These are phyloP conservation scores for Fusarium oligoseptatum DNA, from an alignment of 2,329 filamentous ascomycete species.

Conservation along the genomic window DNA sequence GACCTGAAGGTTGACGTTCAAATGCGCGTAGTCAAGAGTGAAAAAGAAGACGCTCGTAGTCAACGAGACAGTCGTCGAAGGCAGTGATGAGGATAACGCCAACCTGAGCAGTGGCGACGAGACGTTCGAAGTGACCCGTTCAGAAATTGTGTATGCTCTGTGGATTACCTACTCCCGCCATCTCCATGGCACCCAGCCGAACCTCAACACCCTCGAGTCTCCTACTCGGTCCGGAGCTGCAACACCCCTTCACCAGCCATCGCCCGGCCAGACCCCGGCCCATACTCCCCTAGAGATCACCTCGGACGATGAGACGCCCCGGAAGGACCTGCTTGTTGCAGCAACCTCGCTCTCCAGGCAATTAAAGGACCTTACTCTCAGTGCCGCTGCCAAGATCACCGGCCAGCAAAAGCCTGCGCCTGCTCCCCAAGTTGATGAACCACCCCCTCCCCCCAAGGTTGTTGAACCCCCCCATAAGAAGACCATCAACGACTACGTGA, in stretches of 20 bases:
- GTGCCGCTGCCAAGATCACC: slow-evolving; percentile 66
- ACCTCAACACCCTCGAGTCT: slow-evolving; percentile 71
- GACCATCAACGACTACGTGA: slow-evolving; percentile 88
- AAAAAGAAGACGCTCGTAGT: slow-evolving; percentile 72
- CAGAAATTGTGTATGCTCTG: slow-evolving; percentile 91
- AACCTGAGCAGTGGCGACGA: slow-evolving; percentile 53
- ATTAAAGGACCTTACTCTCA: slow-evolving; percentile 68
- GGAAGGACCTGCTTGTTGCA: slow-evolving; percentile 56
- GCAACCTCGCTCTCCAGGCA: slow-evolving; percentile 67
- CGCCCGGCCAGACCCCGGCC: slow-evolving; percentile 76
- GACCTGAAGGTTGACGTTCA: slow-evolving; percentile 96
- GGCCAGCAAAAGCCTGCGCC: slow-evolving; percentile 53
- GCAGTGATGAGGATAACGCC: slow-evolving; percentile 67
- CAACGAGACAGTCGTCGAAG: slow-evolving; percentile 75
- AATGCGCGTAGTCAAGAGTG: slow-evolving; percentile 95
- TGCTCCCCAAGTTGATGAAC: slow-evolving; percentile 50
- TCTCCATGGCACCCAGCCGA: slow-evolving; percentile 79
- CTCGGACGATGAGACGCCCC: slow-evolving; percentile 64
- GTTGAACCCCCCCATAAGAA: slow-evolving; percentile 72
- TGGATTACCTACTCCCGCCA: slow-evolving; percentile 98
- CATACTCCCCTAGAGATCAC: slow-evolving; percentile 69
- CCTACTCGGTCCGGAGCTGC: slow-evolving; percentile 72
- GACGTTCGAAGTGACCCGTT: slow-evolving; percentile 65
- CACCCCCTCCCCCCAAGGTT: slow-evolving; percentile 52
- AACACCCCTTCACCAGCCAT: slow-evolving; percentile 83